Conservation (phyloP, 2,329 filamentous ascomycete genomes). For the Sclerotinia minor region DNA sequence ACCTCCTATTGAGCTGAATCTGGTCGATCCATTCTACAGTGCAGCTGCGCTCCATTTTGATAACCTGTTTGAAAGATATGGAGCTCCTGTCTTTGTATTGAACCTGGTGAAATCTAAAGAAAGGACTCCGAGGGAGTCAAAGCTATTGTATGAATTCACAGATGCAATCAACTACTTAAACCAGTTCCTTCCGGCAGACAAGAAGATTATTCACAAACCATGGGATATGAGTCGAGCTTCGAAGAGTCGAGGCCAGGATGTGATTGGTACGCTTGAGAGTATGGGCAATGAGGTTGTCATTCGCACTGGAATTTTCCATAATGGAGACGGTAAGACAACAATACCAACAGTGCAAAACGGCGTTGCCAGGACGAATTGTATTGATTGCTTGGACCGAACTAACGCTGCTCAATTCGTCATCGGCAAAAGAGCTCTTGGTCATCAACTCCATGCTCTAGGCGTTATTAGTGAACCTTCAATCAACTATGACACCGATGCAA, state of each 20-base stretch:
- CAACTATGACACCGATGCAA: conserved; percentile 91
- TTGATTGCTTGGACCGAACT: conserved; percentile 94
- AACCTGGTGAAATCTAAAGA: conserved; percentile 91
- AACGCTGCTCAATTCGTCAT: conserved; percentile 98
- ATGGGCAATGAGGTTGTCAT: conserved; percentile 86
- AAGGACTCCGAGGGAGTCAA: conserved; percentile 85
- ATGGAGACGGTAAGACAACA: conserved; percentile 70
- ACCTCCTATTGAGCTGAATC: conserved; percentile 89
- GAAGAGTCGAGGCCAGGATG: conserved; percentile 88
- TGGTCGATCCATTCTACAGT: conserved; percentile 95
- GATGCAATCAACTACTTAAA: conserved; percentile 89
- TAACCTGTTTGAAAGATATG: conserved; percentile 89
- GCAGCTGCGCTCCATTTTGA: conserved; percentile 94
- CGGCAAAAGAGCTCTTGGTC: conserved; percentile 86
- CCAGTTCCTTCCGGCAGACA: conserved; percentile 80
- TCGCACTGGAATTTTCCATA: conserved; percentile 91
- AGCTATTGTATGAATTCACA: conserved; percentile 83
- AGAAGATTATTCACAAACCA: conserved; percentile 89
- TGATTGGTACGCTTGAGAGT: conserved; percentile 85
- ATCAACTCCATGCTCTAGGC: conserved; percentile 88
- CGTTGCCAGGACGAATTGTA: conserved; percentile 92
- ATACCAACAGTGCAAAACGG: conserved; percentile 80
- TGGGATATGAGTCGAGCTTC: conserved; percentile 98
- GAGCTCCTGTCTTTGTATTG: conserved; percentile 85
- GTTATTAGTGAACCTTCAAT: conserved; percentile 77